Evolutionary conservation across 306 rosid genomes (phyloP).

Genomic region (Quercus berberidifolia): DNA sequence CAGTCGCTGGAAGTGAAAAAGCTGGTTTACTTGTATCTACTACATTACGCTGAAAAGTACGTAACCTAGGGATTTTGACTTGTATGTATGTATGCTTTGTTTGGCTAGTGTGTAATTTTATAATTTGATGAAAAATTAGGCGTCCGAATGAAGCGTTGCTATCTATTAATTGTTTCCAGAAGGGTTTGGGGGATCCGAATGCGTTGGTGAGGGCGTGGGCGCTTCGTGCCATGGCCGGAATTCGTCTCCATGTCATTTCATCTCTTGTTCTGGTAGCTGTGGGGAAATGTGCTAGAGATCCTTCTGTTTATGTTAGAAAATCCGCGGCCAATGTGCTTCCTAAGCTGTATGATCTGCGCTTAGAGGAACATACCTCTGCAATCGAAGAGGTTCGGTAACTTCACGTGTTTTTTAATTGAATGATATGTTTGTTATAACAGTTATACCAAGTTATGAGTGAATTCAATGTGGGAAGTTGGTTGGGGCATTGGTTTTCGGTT

Average conservation of each 20-base stretch:
- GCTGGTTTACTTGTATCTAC: slow-evolving; percentile 89
- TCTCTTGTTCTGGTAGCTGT: slow-evolving; percentile 87
- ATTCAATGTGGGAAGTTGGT: no score
- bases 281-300: slow-evolving; percentile 89
- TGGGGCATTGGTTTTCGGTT: no score
- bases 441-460: no score
- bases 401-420: not conserved
- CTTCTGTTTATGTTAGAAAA: no score
- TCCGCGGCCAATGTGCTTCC: no score
- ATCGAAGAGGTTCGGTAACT: slow-evolving; percentile 78
- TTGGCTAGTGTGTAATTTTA: not conserved
- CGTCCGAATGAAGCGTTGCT: no score
- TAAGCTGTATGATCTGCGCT: slow-evolving; percentile 85
- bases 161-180: no score
- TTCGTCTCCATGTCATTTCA: slow-evolving; percentile 83
- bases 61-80: slow-evolving; percentile 9
- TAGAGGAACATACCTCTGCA: slow-evolving; percentile 62
- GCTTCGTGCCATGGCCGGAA: slow-evolving; percentile 93
- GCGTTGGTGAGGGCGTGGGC: slow-evolving; percentile 98
- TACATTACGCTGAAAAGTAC: slow-evolving; percentile 97
- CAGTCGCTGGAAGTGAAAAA: slow-evolving; percentile 91
- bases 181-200: no score
- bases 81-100: not conserved
- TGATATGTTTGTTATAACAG: not conserved
- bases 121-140: slow-evolving; percentile 41